phyloP scores from a whole-genome alignment of 2,329 filamentous ascomycete genomes.

The Aspergillus versicolor region DNA sequence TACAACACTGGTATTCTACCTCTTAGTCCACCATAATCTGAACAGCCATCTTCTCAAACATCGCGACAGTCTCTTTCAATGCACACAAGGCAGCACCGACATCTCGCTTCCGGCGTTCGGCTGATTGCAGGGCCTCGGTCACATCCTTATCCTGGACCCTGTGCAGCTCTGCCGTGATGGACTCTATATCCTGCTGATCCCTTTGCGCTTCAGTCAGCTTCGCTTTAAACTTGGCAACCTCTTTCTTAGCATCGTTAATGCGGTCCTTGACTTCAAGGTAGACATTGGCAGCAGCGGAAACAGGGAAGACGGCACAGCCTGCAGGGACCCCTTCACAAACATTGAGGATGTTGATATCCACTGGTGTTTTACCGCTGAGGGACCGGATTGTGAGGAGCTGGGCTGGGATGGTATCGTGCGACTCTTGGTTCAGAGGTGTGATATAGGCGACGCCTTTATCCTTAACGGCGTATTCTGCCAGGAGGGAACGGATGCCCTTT shows the following conservation, averaged over 20 bases:
- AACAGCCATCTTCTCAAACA: too few relatives aligned
- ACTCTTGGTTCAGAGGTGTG: slow-evolving; percentile 53
- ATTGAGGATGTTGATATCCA: slow-evolving; percentile 63
- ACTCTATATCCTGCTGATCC: too few relatives aligned
- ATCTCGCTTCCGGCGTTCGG: too few relatives aligned
- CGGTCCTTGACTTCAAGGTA: slow-evolving; percentile 71
- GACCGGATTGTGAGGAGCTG: slow-evolving; percentile 73
- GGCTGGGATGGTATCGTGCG: slow-evolving; percentile 65
- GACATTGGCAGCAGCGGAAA: slow-evolving; percentile 72
- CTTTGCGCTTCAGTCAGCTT: slow-evolving; percentile 65
- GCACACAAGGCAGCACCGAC: too few relatives aligned
- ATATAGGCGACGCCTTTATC: slow-evolving; percentile 43
- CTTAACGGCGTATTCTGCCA: slow-evolving; percentile 55
- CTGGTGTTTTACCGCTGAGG: slow-evolving; percentile 71
- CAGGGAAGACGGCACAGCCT: slow-evolving; percentile 68
- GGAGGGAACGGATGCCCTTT: slow-evolving; percentile 57
- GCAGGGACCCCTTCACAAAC: slow-evolving; percentile 60
- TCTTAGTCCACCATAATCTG: too few relatives aligned
- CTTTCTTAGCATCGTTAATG: slow-evolving; percentile 70
- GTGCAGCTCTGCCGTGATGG: too few relatives aligned
- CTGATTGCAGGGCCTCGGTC: too few relatives aligned
- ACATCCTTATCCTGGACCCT: too few relatives aligned
- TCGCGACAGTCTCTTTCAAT: too few relatives aligned
- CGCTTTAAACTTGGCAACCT: slow-evolving; percentile 72
- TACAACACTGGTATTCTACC: too few relatives aligned